These are phyloP conservation scores for Aspergillus brasiliensis DNA, from an alignment of 2,329 filamentous ascomycete genomes.

Conservation along the genomic window DNA sequence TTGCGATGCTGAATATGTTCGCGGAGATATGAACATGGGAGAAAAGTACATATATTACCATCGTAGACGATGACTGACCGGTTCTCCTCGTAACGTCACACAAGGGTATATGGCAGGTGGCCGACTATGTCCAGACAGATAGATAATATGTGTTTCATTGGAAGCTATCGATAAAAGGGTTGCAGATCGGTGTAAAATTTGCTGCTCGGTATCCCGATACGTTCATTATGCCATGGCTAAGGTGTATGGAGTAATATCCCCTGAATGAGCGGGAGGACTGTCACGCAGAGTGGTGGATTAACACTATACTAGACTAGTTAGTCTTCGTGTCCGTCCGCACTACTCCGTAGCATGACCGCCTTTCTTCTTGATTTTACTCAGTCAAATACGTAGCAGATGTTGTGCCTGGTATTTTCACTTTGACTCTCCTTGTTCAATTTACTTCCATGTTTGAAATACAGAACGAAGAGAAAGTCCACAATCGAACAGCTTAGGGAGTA, in stretches of 20 bases:
- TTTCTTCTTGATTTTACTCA: background rate
- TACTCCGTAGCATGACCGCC: background rate
- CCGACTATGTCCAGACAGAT: background rate
- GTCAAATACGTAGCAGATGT: too few species aligned
- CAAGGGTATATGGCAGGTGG: background rate
- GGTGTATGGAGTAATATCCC: background rate
- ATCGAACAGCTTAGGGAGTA: too few species aligned
- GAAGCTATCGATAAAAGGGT: background rate
- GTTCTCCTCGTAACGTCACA: background rate
- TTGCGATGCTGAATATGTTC: slow-evolving; percentile 46
- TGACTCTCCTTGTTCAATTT: too few species aligned
- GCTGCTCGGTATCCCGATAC: background rate
- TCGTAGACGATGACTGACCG: slow-evolving; percentile 12
- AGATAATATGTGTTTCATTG: background rate
- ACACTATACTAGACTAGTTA: too few species aligned
- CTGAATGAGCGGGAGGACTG: background rate
- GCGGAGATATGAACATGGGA: slow-evolving; percentile 48
- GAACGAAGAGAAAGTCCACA: too few species aligned
- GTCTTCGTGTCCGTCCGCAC: background rate
- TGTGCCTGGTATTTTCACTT: too few species aligned
- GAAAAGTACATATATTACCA: slow-evolving; percentile 22
- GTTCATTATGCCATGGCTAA: background rate
- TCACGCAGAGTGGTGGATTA: too few species aligned
- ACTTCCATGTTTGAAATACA: too few species aligned
- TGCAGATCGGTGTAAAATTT: background rate